Evolutionary conservation across 1,139 yeast genomes (phyloP).

Genomic region (Entelexis sorbosivorans): DNA sequence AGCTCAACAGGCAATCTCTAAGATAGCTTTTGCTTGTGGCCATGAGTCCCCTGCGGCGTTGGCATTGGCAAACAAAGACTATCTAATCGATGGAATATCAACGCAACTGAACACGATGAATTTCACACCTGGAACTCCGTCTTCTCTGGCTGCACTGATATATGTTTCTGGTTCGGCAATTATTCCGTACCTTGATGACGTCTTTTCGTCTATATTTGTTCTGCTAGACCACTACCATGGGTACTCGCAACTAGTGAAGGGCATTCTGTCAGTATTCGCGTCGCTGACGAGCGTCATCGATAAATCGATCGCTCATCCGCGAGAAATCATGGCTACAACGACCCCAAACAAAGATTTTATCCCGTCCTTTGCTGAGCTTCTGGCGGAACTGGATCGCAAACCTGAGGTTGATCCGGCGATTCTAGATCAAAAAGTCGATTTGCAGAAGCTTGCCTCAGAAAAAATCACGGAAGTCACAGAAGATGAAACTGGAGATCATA

Average conservation of each 20-base stretch:
- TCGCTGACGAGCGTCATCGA: slow-evolving; percentile 41
- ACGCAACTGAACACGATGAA: slow-evolving; percentile 54
- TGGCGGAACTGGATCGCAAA: slow-evolving; percentile 20
- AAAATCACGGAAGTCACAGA: background rate
- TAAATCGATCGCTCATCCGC: background rate
- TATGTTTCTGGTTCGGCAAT: slow-evolving; percentile 49
- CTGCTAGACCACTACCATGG: slow-evolving; percentile 78
- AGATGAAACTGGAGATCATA: background rate
- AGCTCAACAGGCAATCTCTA: slow-evolving; percentile 39
- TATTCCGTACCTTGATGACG: slow-evolving; percentile 58
- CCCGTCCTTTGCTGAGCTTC: slow-evolving; percentile 22
- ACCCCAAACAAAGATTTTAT: background rate
- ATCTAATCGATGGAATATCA: slow-evolving; percentile 66
- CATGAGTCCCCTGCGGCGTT: slow-evolving; percentile 45
- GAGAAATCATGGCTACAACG: background rate
- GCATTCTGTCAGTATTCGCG: slow-evolving; percentile 61
- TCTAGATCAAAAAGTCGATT: slow-evolving; percentile 24
- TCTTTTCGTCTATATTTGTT: slow-evolving; percentile 61
- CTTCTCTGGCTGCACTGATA: slow-evolving; percentile 37
- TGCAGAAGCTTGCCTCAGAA: background rate
- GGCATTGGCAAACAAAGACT: slow-evolving; percentile 62
- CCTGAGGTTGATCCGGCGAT: slow-evolving; percentile 35
- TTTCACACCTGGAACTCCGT: slow-evolving; percentile 63
- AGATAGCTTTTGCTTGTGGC: slow-evolving; percentile 46
- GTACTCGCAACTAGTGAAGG: slow-evolving; percentile 57